Percentiles rank a stretch among this genome's conserved stretches.
These are phyloP conservation scores for Fusarium sp. DNA, from an alignment of 2,329 filamentous ascomycete species.

Conservation along the genomic window DNA sequence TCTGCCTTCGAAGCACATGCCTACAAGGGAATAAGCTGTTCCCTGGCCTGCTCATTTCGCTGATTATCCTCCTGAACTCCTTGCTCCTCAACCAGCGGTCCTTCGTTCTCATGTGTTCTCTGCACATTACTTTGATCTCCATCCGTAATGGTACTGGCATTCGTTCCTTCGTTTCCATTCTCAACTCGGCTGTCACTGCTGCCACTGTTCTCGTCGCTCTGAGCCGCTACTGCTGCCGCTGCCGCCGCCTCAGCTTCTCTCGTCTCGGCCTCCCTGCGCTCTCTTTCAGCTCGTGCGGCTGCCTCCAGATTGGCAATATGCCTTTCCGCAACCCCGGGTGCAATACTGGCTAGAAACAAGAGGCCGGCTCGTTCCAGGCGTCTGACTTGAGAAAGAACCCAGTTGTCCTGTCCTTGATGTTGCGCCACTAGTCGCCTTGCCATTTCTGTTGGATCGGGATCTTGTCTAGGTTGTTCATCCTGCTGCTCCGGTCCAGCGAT, in stretches of 20 bases:
- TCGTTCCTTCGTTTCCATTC: conserved; percentile 17
- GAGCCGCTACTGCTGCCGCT: conserved; percentile 46
- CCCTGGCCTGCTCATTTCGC: conserved; percentile 33
- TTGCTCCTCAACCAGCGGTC: conserved; percentile 14
- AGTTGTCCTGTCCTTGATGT: conserved; percentile 50
- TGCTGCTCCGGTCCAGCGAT: conserved; percentile 36
- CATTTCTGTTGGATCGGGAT: conserved; percentile 63
- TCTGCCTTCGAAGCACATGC: neutral
- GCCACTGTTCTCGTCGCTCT: conserved; percentile 42
- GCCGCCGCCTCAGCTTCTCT: conserved; percentile 53
- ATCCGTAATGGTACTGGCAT: conserved; percentile 10
- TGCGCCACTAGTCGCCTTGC: conserved; percentile 68
- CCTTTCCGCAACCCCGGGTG: conserved; percentile 74
- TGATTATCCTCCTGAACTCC: conserved; percentile 26
- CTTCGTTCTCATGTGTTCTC: conserved; percentile 31
- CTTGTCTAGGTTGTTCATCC: conserved; percentile 46
- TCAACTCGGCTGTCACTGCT: conserved; percentile 28
- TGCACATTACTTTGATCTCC: conserved; percentile 22
- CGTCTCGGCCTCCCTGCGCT: conserved; percentile 58
- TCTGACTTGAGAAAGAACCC: conserved; percentile 60
- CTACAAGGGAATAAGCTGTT: conserved; percentile 44
- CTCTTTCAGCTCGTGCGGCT: conserved; percentile 61
- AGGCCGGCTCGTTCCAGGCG: conserved; percentile 71
- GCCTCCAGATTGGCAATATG: conserved; percentile 72
- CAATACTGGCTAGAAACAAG: conserved; percentile 75